phyloP scores from a whole-genome alignment of 371 early-diverging fungal genomes.

The Funneliformis caledonium region DNA sequence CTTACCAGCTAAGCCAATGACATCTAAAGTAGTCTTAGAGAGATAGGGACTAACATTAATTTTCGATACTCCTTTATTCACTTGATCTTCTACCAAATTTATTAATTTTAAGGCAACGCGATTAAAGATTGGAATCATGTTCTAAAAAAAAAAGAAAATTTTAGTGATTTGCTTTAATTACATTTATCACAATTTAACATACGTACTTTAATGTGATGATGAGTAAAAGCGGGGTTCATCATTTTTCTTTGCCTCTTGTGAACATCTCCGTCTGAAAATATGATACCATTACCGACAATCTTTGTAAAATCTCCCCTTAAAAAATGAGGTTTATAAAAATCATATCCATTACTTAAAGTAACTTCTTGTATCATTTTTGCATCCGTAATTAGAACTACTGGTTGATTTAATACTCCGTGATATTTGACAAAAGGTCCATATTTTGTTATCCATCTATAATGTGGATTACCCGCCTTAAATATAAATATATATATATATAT shows the following conservation, averaged over 20 bases:
- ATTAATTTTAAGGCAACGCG: constrained; percentile 46
- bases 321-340: constrained; percentile 16
- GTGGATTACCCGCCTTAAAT: neutral
- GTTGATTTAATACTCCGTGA: neutral
- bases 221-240: constrained; percentile 69
- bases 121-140: constrained; percentile 53
- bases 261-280: constrained; percentile 60
- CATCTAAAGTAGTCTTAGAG: constrained; percentile 52
- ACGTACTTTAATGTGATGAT: constrained; percentile 50
- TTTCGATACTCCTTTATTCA: constrained; percentile 39
- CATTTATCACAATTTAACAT: neutral
- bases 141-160: constrained; percentile 31
- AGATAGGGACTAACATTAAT: constrained; percentile 49
- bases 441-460: neutral
- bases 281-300: constrained; percentile 60
- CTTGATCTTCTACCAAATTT: constrained; percentile 46
- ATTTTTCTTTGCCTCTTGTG: constrained; percentile 71
- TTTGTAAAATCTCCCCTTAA: constrained; percentile 40
- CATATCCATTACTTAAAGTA: neutral
- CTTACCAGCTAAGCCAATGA: constrained; percentile 51
- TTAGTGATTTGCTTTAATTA: too few relatives aligned
- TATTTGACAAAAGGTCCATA: neutral
- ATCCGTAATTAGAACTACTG: neutral
- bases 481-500: too few relatives aligned
- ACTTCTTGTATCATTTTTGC: neutral